phyloP scores from a whole-genome alignment of 257 asterid species.

The Solanum sparsipilum region DNA sequence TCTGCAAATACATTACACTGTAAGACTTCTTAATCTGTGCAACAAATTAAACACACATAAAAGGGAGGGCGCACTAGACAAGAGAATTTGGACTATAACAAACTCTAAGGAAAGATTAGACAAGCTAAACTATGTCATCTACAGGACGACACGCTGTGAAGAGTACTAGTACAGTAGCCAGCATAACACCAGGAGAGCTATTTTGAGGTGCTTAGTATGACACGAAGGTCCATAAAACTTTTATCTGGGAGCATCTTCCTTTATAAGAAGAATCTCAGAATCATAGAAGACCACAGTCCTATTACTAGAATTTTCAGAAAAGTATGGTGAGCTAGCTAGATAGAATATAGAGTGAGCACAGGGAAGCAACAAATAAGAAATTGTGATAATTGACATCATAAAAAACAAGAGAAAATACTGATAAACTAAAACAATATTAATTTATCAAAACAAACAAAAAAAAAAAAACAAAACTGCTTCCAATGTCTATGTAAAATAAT shows the following conservation, averaged over 20 bases:
- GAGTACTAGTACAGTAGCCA: background rate
- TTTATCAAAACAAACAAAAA: background rate
- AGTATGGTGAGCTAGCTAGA: background rate
- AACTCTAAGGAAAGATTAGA: background rate
- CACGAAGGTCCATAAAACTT: background rate
- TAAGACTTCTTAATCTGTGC: background rate
- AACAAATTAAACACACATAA: background rate
- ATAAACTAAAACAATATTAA: background rate
- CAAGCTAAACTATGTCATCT: background rate
- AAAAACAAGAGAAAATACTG: background rate
- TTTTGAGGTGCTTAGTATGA: background rate
- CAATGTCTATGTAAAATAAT: background rate
- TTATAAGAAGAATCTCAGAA: background rate
- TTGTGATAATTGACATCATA: background rate
- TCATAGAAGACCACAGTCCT: background rate
- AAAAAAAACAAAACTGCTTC: background rate
- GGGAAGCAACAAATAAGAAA: background rate
- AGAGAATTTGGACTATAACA: background rate
- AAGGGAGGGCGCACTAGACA: background rate
- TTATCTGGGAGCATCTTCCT: background rate
- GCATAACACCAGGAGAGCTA: background rate
- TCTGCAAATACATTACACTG: background rate
- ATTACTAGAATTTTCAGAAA: background rate
- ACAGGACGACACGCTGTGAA: background rate
- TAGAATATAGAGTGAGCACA: background rate